Evolutionary conservation across 1,284 basidiomycete genomes (phyloP), one percentile per base, ranked within the genome.

Genomic region (Rhizoctonia solani): DNA sequence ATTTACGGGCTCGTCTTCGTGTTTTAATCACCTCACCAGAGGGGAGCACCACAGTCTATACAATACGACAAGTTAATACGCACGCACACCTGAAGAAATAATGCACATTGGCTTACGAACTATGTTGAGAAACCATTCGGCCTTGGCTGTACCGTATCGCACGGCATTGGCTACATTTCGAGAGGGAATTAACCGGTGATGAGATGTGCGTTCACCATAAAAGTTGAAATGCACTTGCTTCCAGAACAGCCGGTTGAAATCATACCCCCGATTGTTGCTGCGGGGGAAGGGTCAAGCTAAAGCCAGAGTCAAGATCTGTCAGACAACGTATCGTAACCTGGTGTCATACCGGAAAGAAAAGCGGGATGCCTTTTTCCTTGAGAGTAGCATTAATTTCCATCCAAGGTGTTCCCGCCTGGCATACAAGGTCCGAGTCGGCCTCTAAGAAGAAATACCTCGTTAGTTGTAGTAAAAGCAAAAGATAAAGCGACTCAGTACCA

Each of bases 1-100:
- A 95, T 76, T 98, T 98, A 53, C 89, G 81, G 0, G 95, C 89
- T 39, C 92, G 80, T 44, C 86, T 83, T 1, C 95, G 86, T 0
- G 95, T 98, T 76, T 95, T 96, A 76, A 98, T 95, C 16, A 98
- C 89, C 74, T 97, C 87, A 1, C 95, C 95, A 14, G 86, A 89
- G 1, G 95, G 91, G 1, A 97, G 82, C 0, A 97, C 94, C 5
- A 94, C 89, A 0, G 92, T 95, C 88, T 93, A 71, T 11, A 42
- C 21, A 14, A 14, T 41, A 41, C 13, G 47, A n/a, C 39, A 59
- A 67, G 21, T 53, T 30, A 16, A 5, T 30, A 32, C 44, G 29
- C 34, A 4, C 4, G 11, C 42, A n/a, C 8, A 34, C 21, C n/a
- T 9, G 30, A 54, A 63, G 25, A 70, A 61, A 2, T 58, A 23